These are phyloP conservation scores for Cyclostephanos tholiformis DNA, from an alignment of 108 stramenopile genomes.

Conservation along the genomic window DNA sequence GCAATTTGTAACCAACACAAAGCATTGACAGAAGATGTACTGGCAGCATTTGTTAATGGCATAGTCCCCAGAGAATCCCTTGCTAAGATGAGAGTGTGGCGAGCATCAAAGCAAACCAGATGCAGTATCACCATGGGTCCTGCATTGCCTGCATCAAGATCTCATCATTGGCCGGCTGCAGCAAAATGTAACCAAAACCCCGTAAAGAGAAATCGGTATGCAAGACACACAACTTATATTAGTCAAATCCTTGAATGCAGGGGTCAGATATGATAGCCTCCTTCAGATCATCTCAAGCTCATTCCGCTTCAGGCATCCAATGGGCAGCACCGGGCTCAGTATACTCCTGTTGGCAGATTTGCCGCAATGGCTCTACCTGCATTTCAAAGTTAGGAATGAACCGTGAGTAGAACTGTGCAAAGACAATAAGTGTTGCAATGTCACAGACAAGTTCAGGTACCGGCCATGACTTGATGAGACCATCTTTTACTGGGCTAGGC, in stretches of 20 bases:
- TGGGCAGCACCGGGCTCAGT: background rate
- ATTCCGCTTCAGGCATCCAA: background rate
- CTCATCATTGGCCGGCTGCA: conserved; percentile 6
- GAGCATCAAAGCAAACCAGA: no score
- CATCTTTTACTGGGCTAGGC: conserved; percentile 7
- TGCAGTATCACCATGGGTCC: no score
- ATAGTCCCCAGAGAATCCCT: background rate
- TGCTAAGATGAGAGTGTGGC: no score
- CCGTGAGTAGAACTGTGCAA: background rate
- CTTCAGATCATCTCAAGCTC: conserved; percentile 1
- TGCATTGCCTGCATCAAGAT: background rate
- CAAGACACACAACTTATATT: background rate
- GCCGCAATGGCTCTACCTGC: background rate
- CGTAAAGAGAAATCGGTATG: background rate
- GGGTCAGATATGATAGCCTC: conserved; percentile 11
- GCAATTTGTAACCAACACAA: background rate
- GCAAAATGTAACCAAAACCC: conserved; percentile 4
- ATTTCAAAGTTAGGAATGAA: no score
- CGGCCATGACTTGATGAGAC: conserved; percentile 3
- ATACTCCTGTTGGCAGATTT: background rate
- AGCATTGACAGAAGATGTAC: background rate
- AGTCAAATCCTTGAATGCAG: conserved; percentile 1
- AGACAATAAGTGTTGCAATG: conserved; percentile 7
- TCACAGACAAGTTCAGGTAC: background rate
- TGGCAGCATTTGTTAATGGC: background rate